phyloP scores from a whole-genome alignment of 2,329 filamentous ascomycete species.

The Fusarium decemcellulare region DNA sequence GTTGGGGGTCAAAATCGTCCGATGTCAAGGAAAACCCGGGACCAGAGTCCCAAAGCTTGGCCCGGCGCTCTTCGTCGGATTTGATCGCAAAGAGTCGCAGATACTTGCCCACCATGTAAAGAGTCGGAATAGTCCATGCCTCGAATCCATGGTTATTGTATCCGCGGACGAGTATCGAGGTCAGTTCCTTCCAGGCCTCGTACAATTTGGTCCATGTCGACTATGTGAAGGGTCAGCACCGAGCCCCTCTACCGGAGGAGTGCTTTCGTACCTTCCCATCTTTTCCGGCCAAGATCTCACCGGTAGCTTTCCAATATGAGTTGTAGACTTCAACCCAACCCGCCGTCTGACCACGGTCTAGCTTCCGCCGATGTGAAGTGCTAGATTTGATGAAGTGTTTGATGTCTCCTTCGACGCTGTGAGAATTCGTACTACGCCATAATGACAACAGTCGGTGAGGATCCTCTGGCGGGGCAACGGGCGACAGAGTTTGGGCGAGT shows the following conservation, averaged over 20 bases:
- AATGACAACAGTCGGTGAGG: conserved; percentile 78
- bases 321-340: conserved; percentile 92
- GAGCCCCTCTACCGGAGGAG: neutral
- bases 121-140: conserved; percentile 92
- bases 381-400: conserved; percentile 79
- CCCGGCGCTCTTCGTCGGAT: conserved; percentile 79
- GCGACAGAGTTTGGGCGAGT: conserved; percentile 82
- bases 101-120: conserved; percentile 91
- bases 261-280: conserved; percentile 52
- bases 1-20: conserved; percentile 85
- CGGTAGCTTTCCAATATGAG: conserved; percentile 86
- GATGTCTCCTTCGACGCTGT: conserved; percentile 77
- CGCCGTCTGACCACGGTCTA: conserved; percentile 77
- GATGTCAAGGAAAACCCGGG: conserved; percentile 68
- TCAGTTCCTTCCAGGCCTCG: conserved; percentile 88
- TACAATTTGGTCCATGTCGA: conserved; percentile 88
- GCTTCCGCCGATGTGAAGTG: conserved; percentile 64
- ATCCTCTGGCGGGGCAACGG: conserved; percentile 73
- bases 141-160: conserved; percentile 84
- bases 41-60: conserved; percentile 54
- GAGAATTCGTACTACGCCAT: conserved; percentile 77
- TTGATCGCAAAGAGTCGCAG: conserved; percentile 90
- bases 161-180: conserved; percentile 82
- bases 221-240: conserved; percentile 43
- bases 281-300: conserved; percentile 75